Base-by-base conservation (phyloP, 2,329 filamentous ascomycete genomes). In the Ramichloridium luteum region DNA sequence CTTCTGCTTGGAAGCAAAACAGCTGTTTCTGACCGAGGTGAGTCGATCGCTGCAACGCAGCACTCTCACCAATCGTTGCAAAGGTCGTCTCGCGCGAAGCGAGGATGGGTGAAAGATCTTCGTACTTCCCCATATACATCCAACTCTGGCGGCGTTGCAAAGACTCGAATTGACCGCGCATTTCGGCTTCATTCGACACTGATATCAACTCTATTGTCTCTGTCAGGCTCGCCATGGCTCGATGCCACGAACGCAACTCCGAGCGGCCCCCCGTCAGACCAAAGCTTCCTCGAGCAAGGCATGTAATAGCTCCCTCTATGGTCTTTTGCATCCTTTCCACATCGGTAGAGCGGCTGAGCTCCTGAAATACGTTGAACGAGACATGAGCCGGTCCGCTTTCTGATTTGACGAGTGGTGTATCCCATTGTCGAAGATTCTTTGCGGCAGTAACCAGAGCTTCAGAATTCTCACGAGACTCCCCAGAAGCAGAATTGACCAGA, bases 371-470 rank as follows among this genome's bases (percentile, higher is more conserved):
- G 46, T 77, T 80, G 58, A 92, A 94, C 1, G 88, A 62, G 1
- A 73, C 77, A 3, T 35, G 33, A 9, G 36, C 32, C 10, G 38
- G 28, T 6, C 38, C 34, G 5, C 18, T 11, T 2, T 34, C 71
- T 3, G 66, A 60, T 5, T 67, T 62, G 1, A 85, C 81, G 1
- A 77, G 75, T 10, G 82, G 80, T 13, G 96, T 67, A 51, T 94
- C 86, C 90, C 90, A 98, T 48, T 88, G 79, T 44, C 90, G 85
- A 11, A 96, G 64, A 42, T 79, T 80, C 37, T 82, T 72, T 13
- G 70, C 63, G 12, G 45, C 36, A 27, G 32, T 30, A 9, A 40
- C 33, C 33, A 46, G 35, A 4, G 38, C 36, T 4, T 31, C 34
- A 15, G 43, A 40, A 5, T 35, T 38, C 14, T 13, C 31, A 3